phyloP scores from a whole-genome alignment of 2,329 filamentous ascomycete species.

The Diplocarpon mali region DNA sequence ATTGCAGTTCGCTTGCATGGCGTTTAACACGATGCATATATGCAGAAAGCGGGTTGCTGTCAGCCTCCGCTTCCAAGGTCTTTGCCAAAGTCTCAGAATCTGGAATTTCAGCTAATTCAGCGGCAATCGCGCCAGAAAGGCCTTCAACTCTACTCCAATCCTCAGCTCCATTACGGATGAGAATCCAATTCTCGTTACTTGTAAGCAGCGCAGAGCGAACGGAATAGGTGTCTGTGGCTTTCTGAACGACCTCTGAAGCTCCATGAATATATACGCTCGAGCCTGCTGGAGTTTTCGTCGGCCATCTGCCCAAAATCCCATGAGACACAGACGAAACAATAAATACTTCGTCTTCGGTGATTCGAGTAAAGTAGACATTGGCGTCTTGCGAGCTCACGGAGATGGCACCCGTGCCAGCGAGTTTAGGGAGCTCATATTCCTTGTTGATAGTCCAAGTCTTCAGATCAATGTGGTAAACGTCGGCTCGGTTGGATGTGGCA shows the following conservation, averaged over 20 bases:
- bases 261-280: slow-evolving; percentile 48
- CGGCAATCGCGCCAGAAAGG: slow-evolving; percentile 67
- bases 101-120: slow-evolving; percentile 68
- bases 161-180: slow-evolving; percentile 71
- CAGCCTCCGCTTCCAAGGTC: slow-evolving; percentile 75
- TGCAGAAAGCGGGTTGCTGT: slow-evolving; percentile 68
- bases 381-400: slow-evolving; percentile 66
- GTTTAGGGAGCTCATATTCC: slow-evolving; percentile 66
- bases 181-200: slow-evolving; percentile 62
- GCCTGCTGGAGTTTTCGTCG: slow-evolving; percentile 36
- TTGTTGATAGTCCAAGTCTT: slow-evolving; percentile 59
- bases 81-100: slow-evolving; percentile 64
- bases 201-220: slow-evolving; percentile 65
- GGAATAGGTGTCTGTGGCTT: slow-evolving; percentile 55
- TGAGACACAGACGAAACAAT: slow-evolving; percentile 69
- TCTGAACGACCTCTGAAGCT: slow-evolving; percentile 73
- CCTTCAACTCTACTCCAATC: slow-evolving; percentile 78
- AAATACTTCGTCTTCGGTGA: slow-evolving; percentile 62
- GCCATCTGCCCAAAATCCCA: slow-evolving; percentile 66
- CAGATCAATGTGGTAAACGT: slow-evolving; percentile 74
- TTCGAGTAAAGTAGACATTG: slow-evolving; percentile 81
- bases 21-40: slow-evolving; percentile 80
- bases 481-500: slow-evolving; percentile 60
- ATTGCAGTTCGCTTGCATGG: slow-evolving; percentile 66
- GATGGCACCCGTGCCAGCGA: slow-evolving; percentile 62